Evolutionary conservation across 306 rosid genomes (phyloP).

Genomic region (Morella rubra): DNA sequence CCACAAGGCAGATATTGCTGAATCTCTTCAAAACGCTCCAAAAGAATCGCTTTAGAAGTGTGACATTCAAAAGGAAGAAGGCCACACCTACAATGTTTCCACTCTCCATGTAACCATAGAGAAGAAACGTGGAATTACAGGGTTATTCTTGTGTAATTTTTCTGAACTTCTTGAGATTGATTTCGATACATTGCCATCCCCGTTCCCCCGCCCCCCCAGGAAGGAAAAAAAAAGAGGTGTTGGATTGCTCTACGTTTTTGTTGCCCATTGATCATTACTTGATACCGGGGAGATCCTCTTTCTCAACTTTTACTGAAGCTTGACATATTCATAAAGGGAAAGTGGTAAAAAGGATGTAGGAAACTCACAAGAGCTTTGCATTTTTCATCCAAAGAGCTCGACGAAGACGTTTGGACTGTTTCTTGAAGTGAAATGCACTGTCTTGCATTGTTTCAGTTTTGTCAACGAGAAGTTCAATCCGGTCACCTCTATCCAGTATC

Average conservation of each 20-base stretch:
- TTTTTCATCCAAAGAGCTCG: conserved; percentile 99
- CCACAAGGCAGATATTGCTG: background rate
- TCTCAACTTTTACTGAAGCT: background rate
- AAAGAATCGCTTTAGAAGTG: background rate
- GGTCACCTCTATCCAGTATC: conserved; percentile 93
- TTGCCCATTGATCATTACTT: background rate
- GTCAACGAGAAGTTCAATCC: conserved; percentile 95
- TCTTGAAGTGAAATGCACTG: conserved; percentile 90
- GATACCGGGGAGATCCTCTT: background rate
- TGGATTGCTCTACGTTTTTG: background rate
- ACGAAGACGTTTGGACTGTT: conserved; percentile 88
- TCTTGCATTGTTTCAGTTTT: conserved; percentile 99
- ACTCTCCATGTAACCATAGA: background rate
- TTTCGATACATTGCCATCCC: background rate
- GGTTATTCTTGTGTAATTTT: background rate
- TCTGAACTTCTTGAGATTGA: background rate
- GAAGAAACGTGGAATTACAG: background rate
- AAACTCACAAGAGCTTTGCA: conserved; percentile 84
- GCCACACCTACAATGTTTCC: background rate
- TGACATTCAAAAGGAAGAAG: background rate
- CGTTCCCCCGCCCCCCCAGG: background rate
- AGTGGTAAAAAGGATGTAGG: conserved; percentile 13
- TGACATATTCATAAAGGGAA: background rate
- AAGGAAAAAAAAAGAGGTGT: background rate
- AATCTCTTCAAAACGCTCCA: background rate